Evolutionary conservation across 768 basidiomycete genomes (phyloP), one percentile per base, ranked within the genome.

Genomic region (Terana coerulea): DNA sequence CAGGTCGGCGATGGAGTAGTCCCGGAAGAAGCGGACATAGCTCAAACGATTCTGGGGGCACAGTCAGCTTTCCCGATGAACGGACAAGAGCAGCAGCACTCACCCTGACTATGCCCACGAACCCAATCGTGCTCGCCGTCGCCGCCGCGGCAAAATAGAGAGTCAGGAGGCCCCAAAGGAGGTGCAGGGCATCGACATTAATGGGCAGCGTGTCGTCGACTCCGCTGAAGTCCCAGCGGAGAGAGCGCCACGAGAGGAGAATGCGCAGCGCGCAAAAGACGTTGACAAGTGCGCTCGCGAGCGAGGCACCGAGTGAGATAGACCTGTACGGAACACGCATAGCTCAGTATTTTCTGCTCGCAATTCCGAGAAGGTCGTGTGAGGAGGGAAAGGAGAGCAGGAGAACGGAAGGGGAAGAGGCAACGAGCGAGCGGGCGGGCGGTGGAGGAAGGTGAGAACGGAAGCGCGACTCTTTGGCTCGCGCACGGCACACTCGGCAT

Each of bases 1-100:
- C 61, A 91, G 83, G 68, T 91, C 88, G 46, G 84, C 88, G 56
- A 88, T 81, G 50, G 87, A 81, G 57, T 84, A 90, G 71, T 88
- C 88, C 55, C 88, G 82, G 70, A 89, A 91, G 59, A 91, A 82
- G 49, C 86, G 85, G 45, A 91, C 80, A 56, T 82, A 79, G 0
- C 80, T 69, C 3, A 83, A 72, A 54, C 79, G 78, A 61, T 72
- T 77, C 88, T 91, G 57, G 15, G 36, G 42, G 44, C 25, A 47
- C 35, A 47, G 50, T 11, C 43, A 21, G 22, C 8, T 17, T 2
- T 21, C 2, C 36, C 12, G 10, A 49, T 14, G 34, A 28, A 3
- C 10, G 36, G 36, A 10, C 17, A n/a, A 29, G 45, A 44, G 44
- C 25, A 54, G 6, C 34, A 35, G 25, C n/a, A 69, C 71, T 37